Percentiles rank a stretch among this genome's conserved stretches.
Conservation (phyloP, 805 yeast genomes). For the Vanderwaltozyma tropicalis region DNA sequence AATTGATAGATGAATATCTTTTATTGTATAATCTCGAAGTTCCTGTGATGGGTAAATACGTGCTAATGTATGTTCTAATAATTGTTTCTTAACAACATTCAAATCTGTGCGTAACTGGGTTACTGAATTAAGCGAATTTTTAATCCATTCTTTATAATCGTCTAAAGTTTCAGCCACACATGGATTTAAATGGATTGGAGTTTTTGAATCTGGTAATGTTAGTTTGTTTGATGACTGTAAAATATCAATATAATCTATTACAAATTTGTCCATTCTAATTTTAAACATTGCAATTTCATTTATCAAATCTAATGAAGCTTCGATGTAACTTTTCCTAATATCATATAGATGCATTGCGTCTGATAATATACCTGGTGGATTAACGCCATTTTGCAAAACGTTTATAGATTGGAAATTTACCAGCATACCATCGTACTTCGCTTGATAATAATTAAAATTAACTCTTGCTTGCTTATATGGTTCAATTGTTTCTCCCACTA, state of each 20-base stretch:
- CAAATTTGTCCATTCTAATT: conserved; percentile 14
- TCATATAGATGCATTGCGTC: conserved; percentile 67
- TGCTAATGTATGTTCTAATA: conserved; percentile 46
- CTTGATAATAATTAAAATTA: conserved; percentile 51
- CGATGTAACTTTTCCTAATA: conserved; percentile 54
- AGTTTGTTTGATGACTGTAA: conserved; percentile 20
- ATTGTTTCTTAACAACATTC: conserved; percentile 42
- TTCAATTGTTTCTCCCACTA: conserved; percentile 32
- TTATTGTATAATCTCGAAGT: conserved; percentile 41
- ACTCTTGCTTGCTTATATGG: conserved; percentile 46
- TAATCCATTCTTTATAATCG: conserved; percentile 9
- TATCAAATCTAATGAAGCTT: conserved; percentile 46
- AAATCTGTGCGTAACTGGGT: conserved; percentile 28
- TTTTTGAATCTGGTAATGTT: conserved; percentile 10
- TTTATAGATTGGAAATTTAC: conserved; percentile 43
- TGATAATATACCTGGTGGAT: conserved; percentile 48
- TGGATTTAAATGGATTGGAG: conserved; percentile 4
- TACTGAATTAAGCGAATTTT: conserved; percentile 3
- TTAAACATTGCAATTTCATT: conserved; percentile 32
- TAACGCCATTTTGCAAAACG: conserved; percentile 32
- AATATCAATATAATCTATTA: conserved; percentile 6
- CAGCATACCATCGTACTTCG: conserved; percentile 52
- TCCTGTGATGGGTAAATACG: conserved; percentile 52
- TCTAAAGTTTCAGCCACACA: conserved; percentile 3
- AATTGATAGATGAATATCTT: conserved; percentile 35